Percentiles rank a stretch among this genome's conserved stretches.
Evolutionary conservation across 2,329 filamentous ascomycete genomes (phyloP).

Genomic region (Aureobasidium sp.): DNA sequence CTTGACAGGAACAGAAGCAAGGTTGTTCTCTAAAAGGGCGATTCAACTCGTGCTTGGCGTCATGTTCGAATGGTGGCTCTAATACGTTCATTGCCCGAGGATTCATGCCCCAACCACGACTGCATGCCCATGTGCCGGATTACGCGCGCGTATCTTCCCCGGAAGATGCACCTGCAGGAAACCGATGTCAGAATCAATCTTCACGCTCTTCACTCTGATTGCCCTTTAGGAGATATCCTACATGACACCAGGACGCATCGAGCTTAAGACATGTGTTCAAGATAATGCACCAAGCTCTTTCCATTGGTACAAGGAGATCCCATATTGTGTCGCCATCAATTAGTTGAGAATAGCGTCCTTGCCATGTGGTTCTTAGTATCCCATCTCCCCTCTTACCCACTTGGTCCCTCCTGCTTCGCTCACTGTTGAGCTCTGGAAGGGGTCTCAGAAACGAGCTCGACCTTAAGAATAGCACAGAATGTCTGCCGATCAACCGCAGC

Average conservation of each 20-base stretch:
- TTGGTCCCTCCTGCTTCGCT: neutral
- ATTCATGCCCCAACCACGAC: neutral
- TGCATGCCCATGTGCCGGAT: neutral
- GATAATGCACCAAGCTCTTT: conserved; percentile 6
- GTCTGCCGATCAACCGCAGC: neutral
- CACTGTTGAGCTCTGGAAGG: neutral
- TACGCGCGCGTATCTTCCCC: neutral
- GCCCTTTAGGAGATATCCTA: neutral
- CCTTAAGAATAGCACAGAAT: neutral
- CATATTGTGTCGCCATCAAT: neutral
- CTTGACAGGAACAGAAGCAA: too few species aligned
- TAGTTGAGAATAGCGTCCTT: neutral
- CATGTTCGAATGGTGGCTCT: neutral
- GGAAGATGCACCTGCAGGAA: neutral
- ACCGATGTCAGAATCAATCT: neutral
- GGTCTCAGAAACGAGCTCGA: neutral
- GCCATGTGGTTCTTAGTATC: neutral
- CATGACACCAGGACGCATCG: neutral
- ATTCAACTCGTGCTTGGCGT: neutral
- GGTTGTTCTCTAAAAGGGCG: neutral
- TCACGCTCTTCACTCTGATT: neutral
- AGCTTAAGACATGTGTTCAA: neutral
- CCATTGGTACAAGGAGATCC: neutral
- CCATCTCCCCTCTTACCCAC: neutral
- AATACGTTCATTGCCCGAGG: neutral